Conservation (phyloP, 2,329 filamentous ascomycete species). For the Cladosporium velox region DNA sequence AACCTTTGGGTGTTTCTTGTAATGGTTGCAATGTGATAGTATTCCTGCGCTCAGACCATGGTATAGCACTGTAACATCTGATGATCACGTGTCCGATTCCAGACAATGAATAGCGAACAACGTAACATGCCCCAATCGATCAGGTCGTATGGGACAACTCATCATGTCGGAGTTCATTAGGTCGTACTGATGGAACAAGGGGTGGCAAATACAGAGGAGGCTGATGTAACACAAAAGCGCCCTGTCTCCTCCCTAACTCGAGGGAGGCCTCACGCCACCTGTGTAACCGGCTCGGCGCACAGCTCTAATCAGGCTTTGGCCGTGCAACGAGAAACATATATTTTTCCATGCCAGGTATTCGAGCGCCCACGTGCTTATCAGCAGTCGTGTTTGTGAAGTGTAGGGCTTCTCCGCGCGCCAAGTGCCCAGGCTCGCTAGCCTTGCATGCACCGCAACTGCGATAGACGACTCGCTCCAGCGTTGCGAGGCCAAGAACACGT, state of each 20-base stretch:
- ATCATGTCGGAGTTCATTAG: not conserved
- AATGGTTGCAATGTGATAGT: too few species aligned
- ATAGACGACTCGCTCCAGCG: constrained; percentile 8
- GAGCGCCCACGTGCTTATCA: constrained; percentile 6
- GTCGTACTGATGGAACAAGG: not conserved
- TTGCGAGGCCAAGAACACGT: constrained; percentile 1
- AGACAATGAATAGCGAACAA: not conserved
- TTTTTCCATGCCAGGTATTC: not conserved
- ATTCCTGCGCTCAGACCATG: too few species aligned
- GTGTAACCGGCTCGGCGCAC: not conserved
- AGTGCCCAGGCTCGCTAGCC: constrained; percentile 12
- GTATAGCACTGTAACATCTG: too few species aligned
- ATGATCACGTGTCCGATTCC: too few species aligned
- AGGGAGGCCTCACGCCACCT: not conserved
- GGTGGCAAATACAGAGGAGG: not conserved
- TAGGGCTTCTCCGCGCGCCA: constrained; percentile 3
- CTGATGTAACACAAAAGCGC: not conserved
- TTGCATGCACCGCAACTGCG: not conserved
- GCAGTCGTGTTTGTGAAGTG: not conserved
- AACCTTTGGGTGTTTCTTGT: too few species aligned
- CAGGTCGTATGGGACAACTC: not conserved
- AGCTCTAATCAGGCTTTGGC: not conserved
- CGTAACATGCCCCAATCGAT: not conserved
- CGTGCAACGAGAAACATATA: not conserved
- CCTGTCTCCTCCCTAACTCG: too few species aligned